Evolutionary conservation across 2,329 filamentous ascomycete species (phyloP), one percentile per base, ranked within the genome.

Genomic region (Drechslerella coelobrocha): DNA sequence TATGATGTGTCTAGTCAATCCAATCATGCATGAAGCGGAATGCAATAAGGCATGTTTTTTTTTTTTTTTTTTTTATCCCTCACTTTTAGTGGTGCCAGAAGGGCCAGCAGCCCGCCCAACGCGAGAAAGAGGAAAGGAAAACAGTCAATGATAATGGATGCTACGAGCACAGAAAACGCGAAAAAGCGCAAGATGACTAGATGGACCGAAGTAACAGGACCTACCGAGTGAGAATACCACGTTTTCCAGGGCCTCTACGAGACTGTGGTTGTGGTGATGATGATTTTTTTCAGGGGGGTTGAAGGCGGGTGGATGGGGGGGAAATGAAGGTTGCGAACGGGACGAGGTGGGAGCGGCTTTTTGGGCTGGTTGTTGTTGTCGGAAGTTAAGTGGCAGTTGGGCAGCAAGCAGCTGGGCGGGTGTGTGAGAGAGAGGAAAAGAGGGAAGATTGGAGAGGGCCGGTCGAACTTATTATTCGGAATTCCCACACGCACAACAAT

Each of bases 401-500:
- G 50, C 5, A 37, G 10, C 53, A 53, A 53, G 34, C 37, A 45
- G 53, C 54, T 57, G 45, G 53, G 53, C 45, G 53, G 52, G 41
- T 55, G 52, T 55, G 52, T 23, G 53, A 26, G 45, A 50, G 48
- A 43, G 50, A 62, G 39, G 52, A 52, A 51, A 39, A 50, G 41
- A 39, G 47, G 60, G 56, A 61, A 61, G 54, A 68, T 39, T 39
- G 5, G 5, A n/a, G 34, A 5, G 5, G 34, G 34, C 34, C 12
- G 34, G 34, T 39, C 17, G 12, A n/a, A n/a, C 34, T 39, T 39
- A 39, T 39, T 39, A 39, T 39, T n/a, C 34, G 2, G 61, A 68
- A 60, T 52, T 68, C 63, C 63, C 63, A 68, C 63, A 68, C 62
- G 21, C 55, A 43, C 62, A 68, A 68, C 63, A 68, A 68, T 68